Conservation (phyloP, 805 yeast species). For the Wickerhamomyces xylosicus region DNA sequence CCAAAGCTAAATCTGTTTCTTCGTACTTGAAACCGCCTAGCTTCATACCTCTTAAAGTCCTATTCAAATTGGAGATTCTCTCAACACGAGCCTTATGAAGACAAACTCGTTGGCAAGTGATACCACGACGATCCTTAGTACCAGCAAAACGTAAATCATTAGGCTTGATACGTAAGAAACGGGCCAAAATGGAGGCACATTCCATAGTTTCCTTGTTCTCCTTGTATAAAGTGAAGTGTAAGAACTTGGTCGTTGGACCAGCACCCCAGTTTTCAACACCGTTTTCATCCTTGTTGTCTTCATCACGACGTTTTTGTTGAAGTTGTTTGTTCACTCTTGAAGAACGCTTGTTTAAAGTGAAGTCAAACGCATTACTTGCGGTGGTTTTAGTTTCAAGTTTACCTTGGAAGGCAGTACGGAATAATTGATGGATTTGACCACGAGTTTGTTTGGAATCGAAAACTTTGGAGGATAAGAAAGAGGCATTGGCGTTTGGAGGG, state of each 20-base stretch:
- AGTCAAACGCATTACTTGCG: slow-evolving; percentile 49
- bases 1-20: slow-evolving; percentile 54
- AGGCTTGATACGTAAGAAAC: slow-evolving; percentile 65
- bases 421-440: slow-evolving; percentile 65
- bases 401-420: slow-evolving; percentile 65
- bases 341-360: slow-evolving; percentile 41
- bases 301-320: slow-evolving; percentile 16
- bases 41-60: slow-evolving; percentile 62
- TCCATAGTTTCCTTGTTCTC: slow-evolving; percentile 98
- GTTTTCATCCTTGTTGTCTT: slow-evolving; percentile 24
- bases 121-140: slow-evolving; percentile 94
- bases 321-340: slow-evolving; percentile 28
- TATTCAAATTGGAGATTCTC: slow-evolving; percentile 68
- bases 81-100: slow-evolving; percentile 60
- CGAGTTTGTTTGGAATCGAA: slow-evolving; percentile 66
- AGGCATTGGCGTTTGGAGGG: slow-evolving; percentile 30
- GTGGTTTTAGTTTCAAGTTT: slow-evolving; percentile 76
- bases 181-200: slow-evolving; percentile 66
- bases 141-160: slow-evolving; percentile 78
- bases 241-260: slow-evolving; percentile 58
- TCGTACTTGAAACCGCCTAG: slow-evolving; percentile 73
- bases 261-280: slow-evolving; percentile 60
- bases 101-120: slow-evolving; percentile 78
- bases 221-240: slow-evolving; percentile 77
- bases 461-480: slow-evolving; percentile 43